Evolutionary conservation across 495 filamentous ascomycete species (phyloP).

Genomic region (Aspergillus kassunensis): DNA sequence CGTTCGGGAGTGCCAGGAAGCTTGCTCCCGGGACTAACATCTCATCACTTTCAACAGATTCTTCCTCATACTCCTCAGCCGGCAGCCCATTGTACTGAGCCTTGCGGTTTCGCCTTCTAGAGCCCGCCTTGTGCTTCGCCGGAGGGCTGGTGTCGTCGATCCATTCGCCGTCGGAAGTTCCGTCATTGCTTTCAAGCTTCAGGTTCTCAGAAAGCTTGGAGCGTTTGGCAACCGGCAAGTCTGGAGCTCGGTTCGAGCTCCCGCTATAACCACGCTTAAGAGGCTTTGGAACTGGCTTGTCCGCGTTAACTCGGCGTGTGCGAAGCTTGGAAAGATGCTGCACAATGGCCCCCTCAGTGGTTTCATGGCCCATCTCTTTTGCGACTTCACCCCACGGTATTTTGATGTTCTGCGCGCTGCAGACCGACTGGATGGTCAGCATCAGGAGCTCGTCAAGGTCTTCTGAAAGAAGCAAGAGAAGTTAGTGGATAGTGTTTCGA

Average conservation of each 20-base stretch:
- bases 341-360: slow-evolving; percentile 41
- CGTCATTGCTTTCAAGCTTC: too few relatives aligned
- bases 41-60: slow-evolving; percentile 2
- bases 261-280: slow-evolving; percentile 27
- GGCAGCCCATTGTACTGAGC: background rate
- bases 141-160: background rate
- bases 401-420: slow-evolving; percentile 30
- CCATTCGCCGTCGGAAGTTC: slow-evolving; percentile 24
- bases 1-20: slow-evolving; percentile 17
- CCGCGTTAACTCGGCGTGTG: slow-evolving; percentile 22
- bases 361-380: slow-evolving; percentile 28
- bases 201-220: too few relatives aligned
- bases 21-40: slow-evolving; percentile 16
- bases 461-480: slow-evolving; percentile 19
- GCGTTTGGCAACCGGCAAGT: background rate
- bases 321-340: slow-evolving; percentile 49
- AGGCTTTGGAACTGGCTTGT: slow-evolving; percentile 37
- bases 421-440: slow-evolving; percentile 39
- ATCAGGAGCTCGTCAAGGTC: slow-evolving; percentile 41
- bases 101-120: background rate
- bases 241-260: background rate
- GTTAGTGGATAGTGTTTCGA: slow-evolving; percentile 4
- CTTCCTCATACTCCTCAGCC: background rate
- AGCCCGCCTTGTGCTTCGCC: slow-evolving; percentile 3
- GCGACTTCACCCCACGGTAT: slow-evolving; percentile 42